A percentile compares a stretch with the other conserved stretches of the same genome.
Conservation (phyloP, 192 early-diverging fungal species). For the Entomortierella chlamydospora region DNA sequence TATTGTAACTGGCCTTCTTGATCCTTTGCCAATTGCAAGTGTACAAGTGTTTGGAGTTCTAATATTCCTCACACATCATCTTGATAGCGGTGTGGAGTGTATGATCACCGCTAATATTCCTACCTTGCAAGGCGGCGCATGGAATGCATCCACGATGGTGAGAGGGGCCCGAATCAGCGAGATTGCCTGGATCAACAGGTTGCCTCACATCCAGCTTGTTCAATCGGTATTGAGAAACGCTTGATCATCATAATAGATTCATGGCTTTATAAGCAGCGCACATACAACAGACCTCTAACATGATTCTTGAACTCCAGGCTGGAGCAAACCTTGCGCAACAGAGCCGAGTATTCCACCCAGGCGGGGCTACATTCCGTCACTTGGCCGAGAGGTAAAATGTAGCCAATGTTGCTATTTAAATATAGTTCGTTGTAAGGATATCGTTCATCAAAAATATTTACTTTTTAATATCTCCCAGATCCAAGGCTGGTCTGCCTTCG, state of each 20-base stretch:
- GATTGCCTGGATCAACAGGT: constrained; percentile 66
- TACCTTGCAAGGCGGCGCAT: constrained; percentile 69
- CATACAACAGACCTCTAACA: too few species aligned
- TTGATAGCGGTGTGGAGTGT: constrained; percentile 61
- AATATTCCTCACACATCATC: neutral
- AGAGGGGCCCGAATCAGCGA: constrained; percentile 62
- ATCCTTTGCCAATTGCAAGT: too few species aligned
- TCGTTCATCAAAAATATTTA: neutral
- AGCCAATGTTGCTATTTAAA: neutral
- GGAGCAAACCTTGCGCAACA: constrained; percentile 76
- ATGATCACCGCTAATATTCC: constrained; percentile 70
- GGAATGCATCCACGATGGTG: constrained; percentile 67
- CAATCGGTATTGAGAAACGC: constrained; percentile 61
- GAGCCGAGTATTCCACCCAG: constrained; percentile 71
- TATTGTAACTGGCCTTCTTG: constrained; percentile 24
- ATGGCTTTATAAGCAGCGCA: neutral
- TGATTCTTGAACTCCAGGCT: constrained; percentile 48
- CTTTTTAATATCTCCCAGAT: constrained; percentile 47
- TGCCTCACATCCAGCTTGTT: constrained; percentile 66
- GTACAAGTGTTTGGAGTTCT: neutral
- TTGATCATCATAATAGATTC: neutral
- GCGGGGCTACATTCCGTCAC: constrained; percentile 70
- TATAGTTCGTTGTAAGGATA: neutral
- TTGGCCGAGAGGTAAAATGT: constrained; percentile 57
- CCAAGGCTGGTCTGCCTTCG: constrained; percentile 69